Conservation (phyloP, 306 rosid genomes). For the Pyrus communis region DNA sequence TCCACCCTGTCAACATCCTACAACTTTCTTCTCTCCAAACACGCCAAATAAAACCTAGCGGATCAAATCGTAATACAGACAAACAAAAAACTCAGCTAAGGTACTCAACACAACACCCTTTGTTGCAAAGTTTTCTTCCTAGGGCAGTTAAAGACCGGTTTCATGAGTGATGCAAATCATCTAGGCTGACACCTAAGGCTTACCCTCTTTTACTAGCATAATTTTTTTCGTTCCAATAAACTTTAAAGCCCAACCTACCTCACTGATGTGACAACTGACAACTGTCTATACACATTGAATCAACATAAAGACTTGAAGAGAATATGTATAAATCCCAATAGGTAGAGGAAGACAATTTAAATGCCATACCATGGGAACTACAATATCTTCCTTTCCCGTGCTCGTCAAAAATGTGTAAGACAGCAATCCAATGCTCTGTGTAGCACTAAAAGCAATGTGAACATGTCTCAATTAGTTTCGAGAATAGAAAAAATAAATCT, state of each 20-base stretch:
- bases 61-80: background rate
- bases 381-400: conserved; percentile 91
- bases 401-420: conserved; percentile 91
- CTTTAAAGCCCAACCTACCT: background rate
- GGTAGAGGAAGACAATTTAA: background rate
- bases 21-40: background rate
- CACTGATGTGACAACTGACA: background rate
- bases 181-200: background rate
- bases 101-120: background rate
- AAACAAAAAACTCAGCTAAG: background rate
- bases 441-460: conserved; percentile 38
- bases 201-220: background rate
- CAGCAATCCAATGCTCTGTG: conserved; percentile 90
- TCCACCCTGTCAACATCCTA: background rate
- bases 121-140: background rate
- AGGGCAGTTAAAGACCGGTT: background rate
- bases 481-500: background rate
- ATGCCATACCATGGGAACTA: conserved; percentile 84
- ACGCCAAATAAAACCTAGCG: background rate
- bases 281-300: background rate
- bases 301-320: background rate
- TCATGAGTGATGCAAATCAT: background rate
- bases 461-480: conserved; percentile 29
- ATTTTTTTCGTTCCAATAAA: background rate
- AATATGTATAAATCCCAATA: background rate